Evolutionary conservation across 805 yeast genomes (phyloP).

Genomic region (Wickerhamomyces kurtzmanii): DNA sequence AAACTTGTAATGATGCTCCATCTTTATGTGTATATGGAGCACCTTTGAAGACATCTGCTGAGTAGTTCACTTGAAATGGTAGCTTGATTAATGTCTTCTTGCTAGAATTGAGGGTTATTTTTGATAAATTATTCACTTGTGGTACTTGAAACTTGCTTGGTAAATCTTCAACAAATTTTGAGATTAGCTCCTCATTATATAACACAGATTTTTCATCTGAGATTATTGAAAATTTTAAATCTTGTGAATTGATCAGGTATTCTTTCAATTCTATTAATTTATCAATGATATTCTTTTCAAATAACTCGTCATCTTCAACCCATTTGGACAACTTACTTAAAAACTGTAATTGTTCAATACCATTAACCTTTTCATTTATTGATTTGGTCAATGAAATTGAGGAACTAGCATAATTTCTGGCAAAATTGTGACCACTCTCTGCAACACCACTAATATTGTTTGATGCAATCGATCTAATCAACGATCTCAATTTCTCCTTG

Average conservation of each 20-base stretch:
- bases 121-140: slow-evolving; percentile 4
- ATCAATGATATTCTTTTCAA: slow-evolving; percentile 54
- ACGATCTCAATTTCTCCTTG: slow-evolving; percentile 57
- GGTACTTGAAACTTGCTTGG: slow-evolving; percentile 10
- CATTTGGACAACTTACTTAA: slow-evolving; percentile 47
- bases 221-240: slow-evolving; percentile 45
- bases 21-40: slow-evolving; percentile 59
- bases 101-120: slow-evolving; percentile 9
- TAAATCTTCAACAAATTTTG: slow-evolving; percentile 16
- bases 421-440: slow-evolving; percentile 82
- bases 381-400: slow-evolving; percentile 49
- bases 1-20: slow-evolving; percentile 77
- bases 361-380: slow-evolving; percentile 54
- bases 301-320: slow-evolving; percentile 35
- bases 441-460: slow-evolving; percentile 75
- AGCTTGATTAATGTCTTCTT: slow-evolving; percentile 46
- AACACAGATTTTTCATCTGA: slow-evolving; percentile 36
- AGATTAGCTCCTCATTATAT: slow-evolving; percentile 19
- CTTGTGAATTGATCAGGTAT: slow-evolving; percentile 28
- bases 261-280: slow-evolving; percentile 43
- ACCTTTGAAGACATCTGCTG: slow-evolving; percentile 60
- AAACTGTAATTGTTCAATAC: slow-evolving; percentile 71
- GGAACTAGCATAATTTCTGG: slow-evolving; percentile 58
- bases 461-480: slow-evolving; percentile 66
- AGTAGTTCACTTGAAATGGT: slow-evolving; percentile 85